A percentile compares a stretch with the other conserved stretches of the same genome.
phyloP scores from a whole-genome alignment of 495 filamentous ascomycete genomes.

The Podospora didyma region DNA sequence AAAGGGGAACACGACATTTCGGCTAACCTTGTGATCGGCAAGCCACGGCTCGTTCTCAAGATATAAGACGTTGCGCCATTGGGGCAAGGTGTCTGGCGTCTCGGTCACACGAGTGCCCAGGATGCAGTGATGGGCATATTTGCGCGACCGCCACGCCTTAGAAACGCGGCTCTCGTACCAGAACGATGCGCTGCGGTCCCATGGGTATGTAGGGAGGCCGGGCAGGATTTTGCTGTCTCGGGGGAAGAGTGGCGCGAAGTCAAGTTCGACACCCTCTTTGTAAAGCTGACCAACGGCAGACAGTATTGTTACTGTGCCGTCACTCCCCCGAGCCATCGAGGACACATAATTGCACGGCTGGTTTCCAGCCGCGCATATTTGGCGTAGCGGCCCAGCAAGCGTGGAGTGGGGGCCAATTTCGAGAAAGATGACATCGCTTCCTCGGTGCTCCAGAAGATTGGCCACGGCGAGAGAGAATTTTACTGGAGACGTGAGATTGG shows the following conservation, averaged over 20 bases:
- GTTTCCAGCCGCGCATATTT: conserved; percentile 12
- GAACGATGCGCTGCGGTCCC: conserved; percentile 33
- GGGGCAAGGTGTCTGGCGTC: conserved; percentile 34
- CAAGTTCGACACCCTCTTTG: conserved; percentile 25
- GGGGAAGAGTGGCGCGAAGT: conserved; percentile 19
- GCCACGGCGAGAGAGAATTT: conserved; percentile 35
- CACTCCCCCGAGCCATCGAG: conserved; percentile 23
- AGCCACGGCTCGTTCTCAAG: conserved; percentile 44
- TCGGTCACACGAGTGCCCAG: conserved; percentile 37
- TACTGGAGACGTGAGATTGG: conserved; percentile 44
- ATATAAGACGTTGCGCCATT: conserved; percentile 41
- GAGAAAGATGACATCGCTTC: conserved; percentile 21
- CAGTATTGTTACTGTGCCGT: conserved; percentile 19
- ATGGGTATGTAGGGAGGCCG: conserved; percentile 33
- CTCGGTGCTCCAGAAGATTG: conserved; percentile 6
- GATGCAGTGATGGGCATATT: conserved; percentile 34
- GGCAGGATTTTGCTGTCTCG: background rate
- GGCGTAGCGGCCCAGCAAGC: conserved; percentile 44
- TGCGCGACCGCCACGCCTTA: conserved; percentile 38
- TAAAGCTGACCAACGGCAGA: conserved; percentile 29
- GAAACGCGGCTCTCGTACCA: conserved; percentile 41
- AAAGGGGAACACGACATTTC: conserved; percentile 44
- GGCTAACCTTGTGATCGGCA: conserved; percentile 36
- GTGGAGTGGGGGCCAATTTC: conserved; percentile 59
- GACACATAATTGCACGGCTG: conserved; percentile 16